These are phyloP conservation scores for Aegle marmelos DNA, from an alignment of 345 rosid species.

Conservation along the genomic window DNA sequence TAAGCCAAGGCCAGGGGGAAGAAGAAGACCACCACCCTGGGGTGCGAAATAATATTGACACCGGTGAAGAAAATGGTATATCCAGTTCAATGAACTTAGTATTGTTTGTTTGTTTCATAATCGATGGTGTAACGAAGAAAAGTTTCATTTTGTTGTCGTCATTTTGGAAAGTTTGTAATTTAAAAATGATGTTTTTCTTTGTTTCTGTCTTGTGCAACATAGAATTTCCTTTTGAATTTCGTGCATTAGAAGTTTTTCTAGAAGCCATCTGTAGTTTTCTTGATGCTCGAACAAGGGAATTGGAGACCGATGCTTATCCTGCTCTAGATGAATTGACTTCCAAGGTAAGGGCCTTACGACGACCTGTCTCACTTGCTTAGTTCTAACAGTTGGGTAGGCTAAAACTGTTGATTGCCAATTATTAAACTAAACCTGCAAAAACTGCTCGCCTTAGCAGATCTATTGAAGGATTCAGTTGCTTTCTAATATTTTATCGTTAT, in stretches of 20 bases:
- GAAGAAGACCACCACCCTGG: conserved; percentile 35
- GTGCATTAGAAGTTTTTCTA: conserved; percentile 51
- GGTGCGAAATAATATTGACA: conserved; percentile 25
- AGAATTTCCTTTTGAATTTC: conserved; percentile 59
- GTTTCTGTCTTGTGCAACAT: conserved; percentile 14
- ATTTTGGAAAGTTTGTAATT: neutral
- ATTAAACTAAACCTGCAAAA: neutral
- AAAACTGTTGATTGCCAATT: neutral
- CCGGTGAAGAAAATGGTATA: conserved; percentile 27
- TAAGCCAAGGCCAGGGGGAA: conserved; percentile 34
- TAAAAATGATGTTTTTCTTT: neutral
- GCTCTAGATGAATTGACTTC: conserved; percentile 59
- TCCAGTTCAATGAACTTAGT: neutral
- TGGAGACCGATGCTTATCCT: conserved; percentile 56
- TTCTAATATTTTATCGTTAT: neutral
- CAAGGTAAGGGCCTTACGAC: conserved; percentile 26
- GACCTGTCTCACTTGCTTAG: neutral
- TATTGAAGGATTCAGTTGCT: neutral
- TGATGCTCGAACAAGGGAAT: conserved; percentile 48
- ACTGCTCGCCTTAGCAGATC: neutral
- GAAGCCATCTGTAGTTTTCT: conserved; percentile 62
- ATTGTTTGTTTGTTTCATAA: conserved; percentile 6
- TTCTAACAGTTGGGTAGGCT: neutral
- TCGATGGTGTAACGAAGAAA: neutral
- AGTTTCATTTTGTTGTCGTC: neutral